Evolutionary conservation across 139 green algal species (phyloP), one percentile per base, ranked within the genome.

Genomic region (Chlamydomonas schloesseri): DNA sequence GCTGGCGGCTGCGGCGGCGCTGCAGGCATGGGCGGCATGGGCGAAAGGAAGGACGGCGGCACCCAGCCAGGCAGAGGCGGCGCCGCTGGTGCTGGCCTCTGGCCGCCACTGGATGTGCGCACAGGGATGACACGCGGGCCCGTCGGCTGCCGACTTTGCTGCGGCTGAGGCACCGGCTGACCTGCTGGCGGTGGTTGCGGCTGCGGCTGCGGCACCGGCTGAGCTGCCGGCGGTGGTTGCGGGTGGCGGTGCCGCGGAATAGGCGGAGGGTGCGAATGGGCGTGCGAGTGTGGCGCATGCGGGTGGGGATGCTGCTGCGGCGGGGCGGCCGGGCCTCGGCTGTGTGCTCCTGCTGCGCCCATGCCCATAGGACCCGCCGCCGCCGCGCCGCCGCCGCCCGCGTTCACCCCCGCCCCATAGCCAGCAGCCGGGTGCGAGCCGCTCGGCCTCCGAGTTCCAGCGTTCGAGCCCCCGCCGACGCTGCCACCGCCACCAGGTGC

Each of bases 111-210:
- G 6, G 42, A 50, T n/a, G 26, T 62, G 26, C 76, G 76, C 2
- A 83, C 76, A 14, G 76, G 76, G n/a, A 83, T 83, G 37, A 68
- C 46, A 3, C 64, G 55, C 55, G 74, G 74, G 20, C 23, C 20
- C 57, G 20, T 18, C n/a, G 64, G 29, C 64, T 13, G n/a, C 28
- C 9, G 62, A 26, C 14, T 26, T 28, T 36, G 62, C 28, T 15
- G 62, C 62, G 62, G 26, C 28, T 10, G 62, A 24, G 57, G 57
- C 62, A 2, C 28, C 62, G 62, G 15, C 14, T 65, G 20, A 15
- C 28, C n/a, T n/a, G n/a, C n/a, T n/a, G n/a, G n/a, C n/a, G n/a
- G n/a, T n/a, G n/a, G 58, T 10, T 15, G 58, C 20, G 58, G 58
- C 58, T 26, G 58, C 58, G 23, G 58, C 58, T 42, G 46, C 10